Conservation (phyloP, 306 rosid species). For the Lathyrus oleraceus region DNA sequence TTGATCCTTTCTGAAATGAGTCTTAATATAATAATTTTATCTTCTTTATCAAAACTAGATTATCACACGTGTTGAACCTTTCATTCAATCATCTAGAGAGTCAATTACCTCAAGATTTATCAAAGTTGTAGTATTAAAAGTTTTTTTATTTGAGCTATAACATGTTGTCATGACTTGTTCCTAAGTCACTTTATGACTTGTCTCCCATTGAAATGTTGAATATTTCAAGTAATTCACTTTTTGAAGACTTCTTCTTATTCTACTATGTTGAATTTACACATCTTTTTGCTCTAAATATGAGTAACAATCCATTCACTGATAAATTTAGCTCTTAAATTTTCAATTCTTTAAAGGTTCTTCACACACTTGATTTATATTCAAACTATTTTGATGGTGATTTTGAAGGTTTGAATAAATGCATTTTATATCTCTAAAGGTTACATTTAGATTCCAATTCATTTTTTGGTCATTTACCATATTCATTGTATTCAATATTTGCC, state of each 20-base stretch:
- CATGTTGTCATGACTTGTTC: constrained; percentile 54
- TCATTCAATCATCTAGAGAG: constrained; percentile 64
- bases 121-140: constrained; percentile 53
- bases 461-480: constrained; percentile 61
- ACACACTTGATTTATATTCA: constrained; percentile 57
- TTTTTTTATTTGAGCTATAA: constrained; percentile 73
- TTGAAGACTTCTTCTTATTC: constrained; percentile 35
- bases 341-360: constrained; percentile 52
- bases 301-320: constrained; percentile 72
- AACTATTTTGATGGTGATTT: constrained; percentile 58
- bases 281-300: constrained; percentile 61
- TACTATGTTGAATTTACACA: constrained; percentile 48
- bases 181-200: constrained; percentile 51
- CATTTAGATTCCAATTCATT: constrained; percentile 56
- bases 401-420: constrained; percentile 58
- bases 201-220: constrained; percentile 55
- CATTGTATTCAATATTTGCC: constrained; percentile 52
- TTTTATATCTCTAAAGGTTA: constrained; percentile 51
- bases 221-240: constrained; percentile 60
- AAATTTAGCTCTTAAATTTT: constrained; percentile 53
- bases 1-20: constrained; percentile 55
- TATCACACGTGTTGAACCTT: constrained; percentile 59
- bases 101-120: constrained; percentile 57
- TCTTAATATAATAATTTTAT: constrained; percentile 64
- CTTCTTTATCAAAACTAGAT: constrained; percentile 53